phyloP scores from a whole-genome alignment of 345 rosid species.

The Nephelium lappaceum region DNA sequence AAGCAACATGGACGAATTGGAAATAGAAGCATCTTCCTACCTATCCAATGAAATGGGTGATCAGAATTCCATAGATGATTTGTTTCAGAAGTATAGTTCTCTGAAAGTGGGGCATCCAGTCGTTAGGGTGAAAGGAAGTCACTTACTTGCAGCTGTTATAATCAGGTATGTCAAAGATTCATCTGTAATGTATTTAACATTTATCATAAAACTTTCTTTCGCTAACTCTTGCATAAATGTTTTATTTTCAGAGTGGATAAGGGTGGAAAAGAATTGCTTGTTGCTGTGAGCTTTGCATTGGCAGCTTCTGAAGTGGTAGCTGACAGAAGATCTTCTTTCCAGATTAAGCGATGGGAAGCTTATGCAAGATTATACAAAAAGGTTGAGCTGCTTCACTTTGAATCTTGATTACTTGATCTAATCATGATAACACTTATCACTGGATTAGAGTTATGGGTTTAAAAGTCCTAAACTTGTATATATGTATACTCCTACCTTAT shows the following conservation, averaged over 20 bases:
- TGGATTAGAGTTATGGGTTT: slow-evolving; percentile 1
- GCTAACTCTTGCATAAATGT: slow-evolving; percentile 11
- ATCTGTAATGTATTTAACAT: neutral
- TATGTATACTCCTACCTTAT: neutral
- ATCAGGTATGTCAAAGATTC: slow-evolving; percentile 38
- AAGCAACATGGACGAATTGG: slow-evolving; percentile 46
- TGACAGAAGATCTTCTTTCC: slow-evolving; percentile 66
- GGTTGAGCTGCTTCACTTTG: slow-evolving; percentile 37
- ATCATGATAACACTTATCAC: neutral
- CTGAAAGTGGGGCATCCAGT: slow-evolving; percentile 72
- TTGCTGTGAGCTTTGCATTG: slow-evolving; percentile 74
- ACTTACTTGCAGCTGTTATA: slow-evolving; percentile 75
- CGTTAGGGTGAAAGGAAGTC: slow-evolving; percentile 73
- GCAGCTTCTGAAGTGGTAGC: slow-evolving; percentile 78
- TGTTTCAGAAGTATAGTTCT: slow-evolving; percentile 51
- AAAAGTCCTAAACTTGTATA: neutral
- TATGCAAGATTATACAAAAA: slow-evolving; percentile 70
- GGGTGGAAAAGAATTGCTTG: slow-evolving; percentile 66
- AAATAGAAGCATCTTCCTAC: slow-evolving; percentile 41
- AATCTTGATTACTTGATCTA: slow-evolving; percentile 4
- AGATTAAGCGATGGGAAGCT: slow-evolving; percentile 68
- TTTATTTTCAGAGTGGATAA: slow-evolving; percentile 56
- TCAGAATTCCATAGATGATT: slow-evolving; percentile 37
- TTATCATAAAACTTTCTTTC: neutral
- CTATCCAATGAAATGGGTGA: slow-evolving; percentile 41